Base-by-base conservation (phyloP, 768 basidiomycete genomes). In the Panaeolus papilionaceus region DNA sequence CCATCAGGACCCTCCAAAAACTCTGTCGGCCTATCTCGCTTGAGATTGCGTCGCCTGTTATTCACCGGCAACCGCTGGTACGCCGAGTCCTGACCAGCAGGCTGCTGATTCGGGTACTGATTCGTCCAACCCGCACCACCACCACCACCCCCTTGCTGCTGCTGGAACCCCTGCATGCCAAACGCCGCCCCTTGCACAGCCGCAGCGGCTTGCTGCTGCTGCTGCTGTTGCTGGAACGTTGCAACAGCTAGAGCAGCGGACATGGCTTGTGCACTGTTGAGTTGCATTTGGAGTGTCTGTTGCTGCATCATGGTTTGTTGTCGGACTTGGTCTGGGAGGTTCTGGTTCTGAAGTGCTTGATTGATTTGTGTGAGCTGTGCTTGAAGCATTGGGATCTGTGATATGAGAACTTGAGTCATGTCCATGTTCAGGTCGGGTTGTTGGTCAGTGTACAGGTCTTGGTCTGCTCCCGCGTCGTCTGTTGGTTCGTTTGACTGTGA, bases 31-130 rank as follows among this genome's bases (percentile, higher is more conserved):
- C 93, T 82, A 38, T 95, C 94, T 9, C 93, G 85, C 78, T 95
- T 94, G 70, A 92, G 73, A 71, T 88, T 89, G 74, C 92, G 82
- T 64, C 93, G 85, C 67, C 93, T 84, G 72, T 92, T 93, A 73
- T 94, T 95, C 64, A 95, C 79, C 38, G 93, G 93, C 62, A 94
- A 74, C 40, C 94, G 84, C 76, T 95, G 94, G 75, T 95, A 95
- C n/a, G 93, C 91, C 6, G 93, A 94, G 69, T 95, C 93, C 73
- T 89, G 88, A 6, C 84, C 83, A 63, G 85, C 84, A 38, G 86
- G 84, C 75, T 92, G 90, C 73, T 92, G 90, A 69, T 86, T 88
- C 58, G 83, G 71, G 75, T 84, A 92, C 67, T 84, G 83, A 71
- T 69, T 81, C 79, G 26, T 12, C 54, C 54, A 58, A 26, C 26